These are phyloP conservation scores for Karstenula rhodostoma DNA, from an alignment of 2,329 filamentous ascomycete species.

Conservation along the genomic window DNA sequence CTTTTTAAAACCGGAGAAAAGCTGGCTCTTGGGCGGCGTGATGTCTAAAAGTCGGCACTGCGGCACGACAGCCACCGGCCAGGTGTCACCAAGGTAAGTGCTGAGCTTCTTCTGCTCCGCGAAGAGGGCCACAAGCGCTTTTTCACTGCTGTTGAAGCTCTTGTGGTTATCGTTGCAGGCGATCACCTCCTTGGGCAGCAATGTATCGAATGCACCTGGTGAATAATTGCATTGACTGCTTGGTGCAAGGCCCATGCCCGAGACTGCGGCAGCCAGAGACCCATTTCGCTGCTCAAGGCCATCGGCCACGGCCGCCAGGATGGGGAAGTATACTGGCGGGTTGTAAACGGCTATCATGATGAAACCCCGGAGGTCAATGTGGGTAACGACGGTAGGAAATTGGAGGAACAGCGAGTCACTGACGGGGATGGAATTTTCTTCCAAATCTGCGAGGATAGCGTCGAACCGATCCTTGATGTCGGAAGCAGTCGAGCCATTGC, in stretches of 20 bases:
- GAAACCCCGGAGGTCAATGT: constrained; percentile 2
- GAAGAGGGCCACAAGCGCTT: constrained; percentile 12
- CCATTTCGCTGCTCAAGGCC: constrained; percentile 14
- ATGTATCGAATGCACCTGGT: not conserved
- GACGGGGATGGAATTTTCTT: constrained; percentile 12
- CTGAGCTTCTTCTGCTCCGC: constrained; percentile 3
- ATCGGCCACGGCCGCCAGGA: not conserved
- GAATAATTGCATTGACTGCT: constrained; percentile 8
- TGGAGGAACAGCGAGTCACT: constrained; percentile 7
- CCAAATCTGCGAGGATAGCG: constrained; percentile 12
- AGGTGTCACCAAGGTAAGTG: constrained; percentile 18
- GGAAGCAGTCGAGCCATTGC: constrained; percentile 12
- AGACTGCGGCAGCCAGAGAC: not conserved
- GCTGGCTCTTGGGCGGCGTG: constrained; percentile 19
- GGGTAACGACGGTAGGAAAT: constrained; percentile 7
- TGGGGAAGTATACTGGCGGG: constrained; percentile 3
- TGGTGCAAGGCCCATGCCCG: constrained; percentile 9
- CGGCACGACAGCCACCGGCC: constrained; percentile 6
- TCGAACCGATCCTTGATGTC: constrained; percentile 19
- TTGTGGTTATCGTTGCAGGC: constrained; percentile 23
- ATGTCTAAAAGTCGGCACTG: constrained; percentile 20
- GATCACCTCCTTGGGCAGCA: constrained; percentile 16
- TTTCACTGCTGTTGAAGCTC: constrained; percentile 13
- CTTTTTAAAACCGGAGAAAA: constrained; percentile 15
- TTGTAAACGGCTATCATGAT: constrained; percentile 8